Percentiles rank a stretch among this genome's conserved stretches.
Evolutionary conservation across 2,329 filamentous ascomycete genomes (phyloP).

Genomic region (Arthrobotrys musiformis): DNA sequence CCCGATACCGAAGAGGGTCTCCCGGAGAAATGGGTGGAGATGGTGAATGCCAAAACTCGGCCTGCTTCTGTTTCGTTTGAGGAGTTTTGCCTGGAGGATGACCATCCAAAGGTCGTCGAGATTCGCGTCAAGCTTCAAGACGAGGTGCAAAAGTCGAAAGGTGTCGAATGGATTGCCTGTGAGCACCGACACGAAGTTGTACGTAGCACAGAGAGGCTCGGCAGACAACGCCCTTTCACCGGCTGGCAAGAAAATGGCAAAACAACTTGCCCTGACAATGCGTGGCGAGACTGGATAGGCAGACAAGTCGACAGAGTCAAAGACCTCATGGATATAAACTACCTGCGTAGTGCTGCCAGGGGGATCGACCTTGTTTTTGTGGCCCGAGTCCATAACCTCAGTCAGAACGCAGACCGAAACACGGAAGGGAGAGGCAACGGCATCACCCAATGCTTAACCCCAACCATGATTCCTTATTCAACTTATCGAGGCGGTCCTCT

Average conservation of each 20-base stretch:
- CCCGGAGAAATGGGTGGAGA: conserved; percentile 63
- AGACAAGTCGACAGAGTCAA: conserved; percentile 70
- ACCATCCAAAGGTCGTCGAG: conserved; percentile 68
- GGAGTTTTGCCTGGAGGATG: conserved; percentile 70
- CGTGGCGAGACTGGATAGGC: conserved; percentile 64
- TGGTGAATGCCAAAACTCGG: conserved; percentile 67
- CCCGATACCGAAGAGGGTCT: conserved; percentile 62
- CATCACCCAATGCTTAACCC: conserved; percentile 75
- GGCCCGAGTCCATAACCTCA: conserved; percentile 70
- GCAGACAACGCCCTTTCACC: conserved; percentile 70
- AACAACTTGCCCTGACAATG: conserved; percentile 69
- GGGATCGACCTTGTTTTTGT: conserved; percentile 61
- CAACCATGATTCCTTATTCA: conserved; percentile 71
- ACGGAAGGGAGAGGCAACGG: conserved; percentile 67
- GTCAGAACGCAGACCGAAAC: conserved; percentile 76
- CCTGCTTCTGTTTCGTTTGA: conserved; percentile 68
- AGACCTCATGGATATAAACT: conserved; percentile 74
- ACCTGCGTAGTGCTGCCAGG: conserved; percentile 61
- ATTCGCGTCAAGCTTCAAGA: conserved; percentile 66
- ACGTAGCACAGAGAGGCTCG: conserved; percentile 68
- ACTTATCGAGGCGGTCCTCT: conserved; percentile 72
- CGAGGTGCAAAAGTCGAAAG: conserved; percentile 58
- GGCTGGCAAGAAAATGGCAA: conserved; percentile 70
- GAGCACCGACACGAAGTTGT: conserved; percentile 71
- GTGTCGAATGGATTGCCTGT: conserved; percentile 69